These are phyloP conservation scores for Cladosporium sp. DNA, from an alignment of 2,329 filamentous ascomycete species.

Conservation along the genomic window DNA sequence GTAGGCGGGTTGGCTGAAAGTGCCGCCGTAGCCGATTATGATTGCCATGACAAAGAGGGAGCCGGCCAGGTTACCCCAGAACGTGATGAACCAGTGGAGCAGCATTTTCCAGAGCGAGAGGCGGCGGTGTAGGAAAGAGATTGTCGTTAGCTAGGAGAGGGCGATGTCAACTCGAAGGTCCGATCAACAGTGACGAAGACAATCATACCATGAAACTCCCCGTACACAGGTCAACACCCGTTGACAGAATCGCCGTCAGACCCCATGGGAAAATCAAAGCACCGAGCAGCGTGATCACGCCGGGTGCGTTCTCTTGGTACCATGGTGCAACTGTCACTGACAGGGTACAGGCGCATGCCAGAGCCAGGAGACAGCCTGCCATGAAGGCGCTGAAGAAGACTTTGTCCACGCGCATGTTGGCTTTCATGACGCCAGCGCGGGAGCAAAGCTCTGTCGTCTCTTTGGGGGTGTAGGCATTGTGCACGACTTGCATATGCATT, in stretches of 20 bases:
- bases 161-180: not conserved
- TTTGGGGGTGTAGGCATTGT: constrained; percentile 14
- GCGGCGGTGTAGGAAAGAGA: constrained; percentile 42
- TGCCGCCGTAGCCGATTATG: constrained; percentile 28
- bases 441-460: constrained; percentile 49
- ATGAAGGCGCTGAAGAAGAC: constrained; percentile 50
- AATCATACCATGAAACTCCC: constrained; percentile 28
- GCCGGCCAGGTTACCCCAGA: constrained; percentile 31
- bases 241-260: constrained; percentile 30
- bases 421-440: constrained; percentile 48
- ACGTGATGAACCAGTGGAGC: constrained; percentile 27
- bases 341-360: constrained; percentile 46
- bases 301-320: constrained; percentile 31
- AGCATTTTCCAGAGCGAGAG: constrained; percentile 23
- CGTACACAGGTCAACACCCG: constrained; percentile 32
- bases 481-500: constrained; percentile 9
- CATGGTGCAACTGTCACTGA: constrained; percentile 19
- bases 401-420: constrained; percentile 51
- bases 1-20: constrained; percentile 37
- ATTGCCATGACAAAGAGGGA: constrained; percentile 29
- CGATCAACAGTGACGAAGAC: too few species aligned
- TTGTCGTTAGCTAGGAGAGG: constrained; percentile 37
- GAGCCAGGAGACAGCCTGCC: constrained; percentile 50
- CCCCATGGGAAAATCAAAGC: constrained; percentile 35
- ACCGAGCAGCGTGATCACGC: constrained; percentile 29